Evolutionary conservation across 1,284 basidiomycete genomes (phyloP).

Genomic region (Cutaneotrichosporon cutaneum): DNA sequence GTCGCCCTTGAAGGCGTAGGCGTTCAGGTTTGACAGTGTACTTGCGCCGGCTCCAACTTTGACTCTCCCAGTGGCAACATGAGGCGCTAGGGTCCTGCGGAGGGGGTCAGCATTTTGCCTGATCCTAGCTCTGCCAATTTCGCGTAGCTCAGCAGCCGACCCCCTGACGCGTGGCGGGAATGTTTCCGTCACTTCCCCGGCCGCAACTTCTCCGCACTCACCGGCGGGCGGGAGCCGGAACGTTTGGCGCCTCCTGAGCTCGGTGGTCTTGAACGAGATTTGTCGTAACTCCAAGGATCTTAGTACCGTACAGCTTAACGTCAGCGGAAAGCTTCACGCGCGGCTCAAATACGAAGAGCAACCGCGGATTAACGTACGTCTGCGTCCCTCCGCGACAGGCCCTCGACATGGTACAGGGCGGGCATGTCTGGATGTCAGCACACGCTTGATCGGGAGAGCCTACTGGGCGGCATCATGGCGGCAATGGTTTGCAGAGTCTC

Average conservation of each 20-base stretch:
- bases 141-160: not conserved
- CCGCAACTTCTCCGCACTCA: not conserved
- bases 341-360: not conserved
- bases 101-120: not conserved
- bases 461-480: constrained; percentile 43
- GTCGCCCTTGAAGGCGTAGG: not conserved
- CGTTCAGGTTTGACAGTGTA: not conserved
- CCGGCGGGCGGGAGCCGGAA: not conserved
- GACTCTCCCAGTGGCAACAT: not conserved
- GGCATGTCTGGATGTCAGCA: constrained; percentile 23
- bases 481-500: constrained; percentile 44
- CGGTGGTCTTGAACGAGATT: constrained; percentile 13
- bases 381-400: constrained; percentile 25
- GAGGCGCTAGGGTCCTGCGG: not conserved
- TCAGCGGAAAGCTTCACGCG: not conserved
- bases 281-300: constrained; percentile 27
- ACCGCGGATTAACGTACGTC: constrained; percentile 12
- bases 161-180: not conserved
- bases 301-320: constrained; percentile 21
- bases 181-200: not conserved
- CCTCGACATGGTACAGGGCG: constrained; percentile 35
- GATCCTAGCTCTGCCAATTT: not conserved
- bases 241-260: constrained; percentile 7
- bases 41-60: not conserved
- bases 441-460: constrained; percentile 15